These are phyloP conservation scores for Fusarium camptoceras DNA, from an alignment of 2,329 filamentous ascomycete species.

Conservation along the genomic window DNA sequence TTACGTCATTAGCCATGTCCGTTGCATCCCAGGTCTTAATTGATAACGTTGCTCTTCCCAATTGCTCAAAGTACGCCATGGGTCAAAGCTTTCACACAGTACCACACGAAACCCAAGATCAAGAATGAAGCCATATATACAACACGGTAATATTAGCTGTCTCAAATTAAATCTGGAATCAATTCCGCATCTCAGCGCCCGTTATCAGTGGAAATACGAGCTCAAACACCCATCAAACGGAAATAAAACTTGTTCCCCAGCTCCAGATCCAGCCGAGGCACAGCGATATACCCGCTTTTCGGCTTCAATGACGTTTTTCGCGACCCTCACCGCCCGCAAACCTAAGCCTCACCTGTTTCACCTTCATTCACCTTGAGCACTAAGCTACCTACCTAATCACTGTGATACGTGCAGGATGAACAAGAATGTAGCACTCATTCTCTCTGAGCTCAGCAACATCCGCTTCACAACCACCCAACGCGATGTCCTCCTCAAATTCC, in stretches of 20 bases:
- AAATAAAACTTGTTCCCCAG: background rate
- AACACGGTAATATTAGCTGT: background rate
- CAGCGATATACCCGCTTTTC: background rate
- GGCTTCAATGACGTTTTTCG: slow-evolving; percentile 3
- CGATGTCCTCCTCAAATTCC: slow-evolving; percentile 14
- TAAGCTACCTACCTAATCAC: too few species aligned
- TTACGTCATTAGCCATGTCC: too few species aligned
- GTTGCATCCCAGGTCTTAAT: background rate
- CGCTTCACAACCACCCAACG: slow-evolving; percentile 8
- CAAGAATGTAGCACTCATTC: background rate
- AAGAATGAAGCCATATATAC: too few species aligned
- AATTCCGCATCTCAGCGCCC: background rate
- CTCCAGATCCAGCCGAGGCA: background rate
- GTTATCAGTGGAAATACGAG: background rate
- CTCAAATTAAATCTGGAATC: background rate
- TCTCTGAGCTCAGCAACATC: background rate
- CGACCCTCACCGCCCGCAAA: slow-evolving; percentile 9
- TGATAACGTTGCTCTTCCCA: background rate
- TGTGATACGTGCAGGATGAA: background rate
- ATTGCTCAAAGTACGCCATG: background rate
- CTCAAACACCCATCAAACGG: background rate
- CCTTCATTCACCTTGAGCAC: background rate
- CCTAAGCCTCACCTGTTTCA: background rate
- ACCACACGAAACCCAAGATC: background rate
- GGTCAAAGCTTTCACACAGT: background rate